Percentiles rank a stretch among this genome's conserved stretches.
These are phyloP conservation scores for Theobroma grandiflorum DNA, from an alignment of 441 rosid genomes.

Conservation along the genomic window DNA sequence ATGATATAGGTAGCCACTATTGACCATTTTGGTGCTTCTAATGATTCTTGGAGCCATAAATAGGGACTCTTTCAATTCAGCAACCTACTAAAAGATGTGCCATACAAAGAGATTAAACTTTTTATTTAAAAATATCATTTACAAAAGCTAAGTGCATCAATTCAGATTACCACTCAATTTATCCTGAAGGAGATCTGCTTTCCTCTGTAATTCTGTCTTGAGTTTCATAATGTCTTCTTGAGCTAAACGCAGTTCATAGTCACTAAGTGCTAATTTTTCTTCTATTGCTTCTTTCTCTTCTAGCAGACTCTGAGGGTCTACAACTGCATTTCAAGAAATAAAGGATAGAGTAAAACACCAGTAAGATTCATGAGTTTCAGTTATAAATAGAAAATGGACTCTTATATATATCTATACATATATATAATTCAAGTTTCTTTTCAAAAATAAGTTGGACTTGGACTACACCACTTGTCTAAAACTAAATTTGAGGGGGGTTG, in stretches of 20 bases:
- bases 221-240: conserved; percentile 84
- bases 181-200: conserved; percentile 49
- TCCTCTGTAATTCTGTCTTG: conserved; percentile 74
- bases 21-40: conserved; percentile 16
- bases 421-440: no score
- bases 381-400: conserved; percentile 26
- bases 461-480: no score
- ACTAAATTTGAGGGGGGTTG: no score
- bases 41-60: conserved; percentile 17
- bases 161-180: conserved; percentile 56
- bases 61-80: conserved; percentile 10
- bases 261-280: conserved; percentile 83
- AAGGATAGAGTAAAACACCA: conserved; percentile 27
- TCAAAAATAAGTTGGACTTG: no score
- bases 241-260: conserved; percentile 89
- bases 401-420: not conserved
- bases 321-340: conserved; percentile 61
- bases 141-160: conserved; percentile 1
- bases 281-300: conserved; percentile 83
- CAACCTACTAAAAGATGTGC: not conserved
- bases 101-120: conserved; percentile 5
- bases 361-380: conserved; percentile 5
- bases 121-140: not conserved
- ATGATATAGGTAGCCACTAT: not conserved
- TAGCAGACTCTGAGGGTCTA: conserved; percentile 88